Percentiles rank a stretch among this genome's conserved stretches.
These are phyloP conservation scores for Nepenthes mirabilis DNA, from an alignment of 148 eudicot species.

Conservation along the genomic window DNA sequence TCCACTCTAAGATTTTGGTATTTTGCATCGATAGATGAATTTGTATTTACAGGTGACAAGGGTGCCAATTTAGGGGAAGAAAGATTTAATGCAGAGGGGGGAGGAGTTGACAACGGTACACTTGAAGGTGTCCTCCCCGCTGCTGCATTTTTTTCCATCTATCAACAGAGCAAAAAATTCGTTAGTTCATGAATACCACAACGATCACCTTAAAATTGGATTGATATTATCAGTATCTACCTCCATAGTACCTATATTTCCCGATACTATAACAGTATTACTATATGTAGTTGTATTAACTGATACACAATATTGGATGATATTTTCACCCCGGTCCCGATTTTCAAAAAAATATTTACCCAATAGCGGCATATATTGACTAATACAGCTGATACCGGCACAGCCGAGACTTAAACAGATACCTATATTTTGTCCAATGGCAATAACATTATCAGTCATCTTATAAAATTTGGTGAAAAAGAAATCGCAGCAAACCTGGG, in stretches of 20 bases:
- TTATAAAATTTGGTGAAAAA: not conserved
- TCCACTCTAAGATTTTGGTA: conserved; percentile 38
- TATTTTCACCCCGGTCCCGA: no score
- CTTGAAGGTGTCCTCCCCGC: conserved; percentile 95
- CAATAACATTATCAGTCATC: not conserved
- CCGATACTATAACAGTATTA: no score
- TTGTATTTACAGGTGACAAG: conserved; percentile 70
- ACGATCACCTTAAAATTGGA: no score
- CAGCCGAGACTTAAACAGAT: no score
- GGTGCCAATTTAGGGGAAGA: conserved; percentile 71
- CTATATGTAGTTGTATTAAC: no score
- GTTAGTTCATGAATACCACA: not conserved
- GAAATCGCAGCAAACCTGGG: conserved; percentile 40
- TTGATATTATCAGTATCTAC: no score
- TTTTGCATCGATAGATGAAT: conserved; percentile 44
- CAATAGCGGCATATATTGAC: no score
- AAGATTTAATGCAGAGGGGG: conserved; percentile 62
- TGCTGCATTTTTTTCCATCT: conserved; percentile 99
- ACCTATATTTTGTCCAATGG: no score
- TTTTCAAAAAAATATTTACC: no score
- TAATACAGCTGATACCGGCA: no score
- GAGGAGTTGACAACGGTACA: conserved; percentile 88
- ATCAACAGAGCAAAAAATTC: conserved; percentile 7
- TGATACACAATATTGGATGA: no score
- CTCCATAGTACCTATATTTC: no score